phyloP scores from a whole-genome alignment of 257 asterid genomes.

The Coffea eugenioides region DNA sequence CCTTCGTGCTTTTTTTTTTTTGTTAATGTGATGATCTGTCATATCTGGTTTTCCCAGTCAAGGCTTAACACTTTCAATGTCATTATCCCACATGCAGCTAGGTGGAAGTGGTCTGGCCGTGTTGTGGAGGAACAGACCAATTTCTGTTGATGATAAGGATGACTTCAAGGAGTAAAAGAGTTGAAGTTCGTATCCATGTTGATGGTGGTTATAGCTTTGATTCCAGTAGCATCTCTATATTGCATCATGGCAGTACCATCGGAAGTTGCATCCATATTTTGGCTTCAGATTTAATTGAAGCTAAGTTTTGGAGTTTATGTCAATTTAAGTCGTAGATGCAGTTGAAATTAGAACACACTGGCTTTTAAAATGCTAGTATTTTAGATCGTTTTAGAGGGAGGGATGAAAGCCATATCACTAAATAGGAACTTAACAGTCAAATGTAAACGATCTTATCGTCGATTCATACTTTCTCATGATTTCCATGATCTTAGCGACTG shows the following conservation, averaged over 20 bases:
- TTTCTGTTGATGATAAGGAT: constrained; percentile 83
- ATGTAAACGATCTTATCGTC: not conserved
- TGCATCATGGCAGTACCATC: not conserved
- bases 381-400: no score
- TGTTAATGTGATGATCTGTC: not conserved
- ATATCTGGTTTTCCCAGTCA: not conserved
- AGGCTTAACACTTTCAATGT: not conserved
- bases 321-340: not conserved
- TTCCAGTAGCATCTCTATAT: not conserved
- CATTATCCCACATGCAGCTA: constrained; percentile 42
- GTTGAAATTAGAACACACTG: not conserved
- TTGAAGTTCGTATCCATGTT: not conserved
- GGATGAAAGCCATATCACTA: not conserved
- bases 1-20: not conserved
- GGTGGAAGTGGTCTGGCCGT: constrained; percentile 98
- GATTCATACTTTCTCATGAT: not conserved
- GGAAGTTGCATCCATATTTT: not conserved
- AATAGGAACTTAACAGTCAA: not conserved
- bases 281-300: constrained; percentile 1
- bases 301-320: constrained; percentile 17
- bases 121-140: constrained; percentile 86
- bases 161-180: constrained; percentile 84
- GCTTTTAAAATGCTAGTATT: no score
- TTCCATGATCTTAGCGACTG: not conserved
- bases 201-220: not conserved